These are phyloP conservation scores for Aspergillus funiculosus DNA, from an alignment of 495 filamentous ascomycete species.

Conservation along the genomic window DNA sequence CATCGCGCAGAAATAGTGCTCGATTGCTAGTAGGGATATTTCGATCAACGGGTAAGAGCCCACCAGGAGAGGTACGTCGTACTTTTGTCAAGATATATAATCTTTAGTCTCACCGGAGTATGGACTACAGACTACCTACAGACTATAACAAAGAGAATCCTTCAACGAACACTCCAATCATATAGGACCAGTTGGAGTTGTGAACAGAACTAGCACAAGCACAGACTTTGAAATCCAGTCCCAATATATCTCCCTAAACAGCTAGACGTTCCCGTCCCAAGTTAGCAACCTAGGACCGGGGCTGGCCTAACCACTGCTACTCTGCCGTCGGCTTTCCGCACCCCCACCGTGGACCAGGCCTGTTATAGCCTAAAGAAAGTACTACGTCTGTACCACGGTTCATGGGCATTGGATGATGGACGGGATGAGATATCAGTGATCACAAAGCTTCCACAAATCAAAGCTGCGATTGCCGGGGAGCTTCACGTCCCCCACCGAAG, in stretches of 20 bases:
- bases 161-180: background rate
- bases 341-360: slow-evolving; percentile 1
- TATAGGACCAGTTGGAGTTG: too few species aligned
- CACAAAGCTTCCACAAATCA: slow-evolving; percentile 8
- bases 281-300: background rate
- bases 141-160: background rate
- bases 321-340: background rate
- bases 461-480: background rate
- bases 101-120: background rate
- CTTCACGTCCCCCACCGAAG: background rate
- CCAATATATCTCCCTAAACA: too few species aligned
- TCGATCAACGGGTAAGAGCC: background rate
- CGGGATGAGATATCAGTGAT: background rate
- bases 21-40: background rate
- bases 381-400: slow-evolving; percentile 3
- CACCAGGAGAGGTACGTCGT: background rate
- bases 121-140: background rate
- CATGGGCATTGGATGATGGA: background rate
- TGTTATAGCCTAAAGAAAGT: too few species aligned
- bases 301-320: background rate
- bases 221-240: too few species aligned
- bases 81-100: background rate
- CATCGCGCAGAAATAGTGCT: background rate
- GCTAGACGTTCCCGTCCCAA: background rate
- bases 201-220: too few species aligned